phyloP scores from a whole-genome alignment of 257 asterid genomes.

The Gynochthodes officinalis region DNA sequence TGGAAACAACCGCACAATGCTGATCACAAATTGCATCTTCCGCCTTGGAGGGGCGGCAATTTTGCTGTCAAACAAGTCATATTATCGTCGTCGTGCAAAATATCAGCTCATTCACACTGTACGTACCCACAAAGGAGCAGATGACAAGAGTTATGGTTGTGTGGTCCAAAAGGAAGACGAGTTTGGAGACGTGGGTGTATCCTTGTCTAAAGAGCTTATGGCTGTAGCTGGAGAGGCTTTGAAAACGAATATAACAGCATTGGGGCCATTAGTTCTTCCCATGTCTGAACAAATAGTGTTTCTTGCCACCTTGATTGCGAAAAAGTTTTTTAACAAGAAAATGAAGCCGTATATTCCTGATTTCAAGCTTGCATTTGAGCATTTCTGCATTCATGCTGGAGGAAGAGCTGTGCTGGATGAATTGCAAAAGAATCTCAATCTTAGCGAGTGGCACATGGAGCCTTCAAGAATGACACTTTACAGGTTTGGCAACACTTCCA shows the following conservation, averaged over 20 bases:
- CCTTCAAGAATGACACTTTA: slow-evolving; percentile 56
- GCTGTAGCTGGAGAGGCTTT: slow-evolving; percentile 36
- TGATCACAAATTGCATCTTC: slow-evolving; percentile 12
- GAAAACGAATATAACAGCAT: slow-evolving; percentile 31
- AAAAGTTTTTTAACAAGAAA: slow-evolving; percentile 28
- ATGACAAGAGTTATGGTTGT: slow-evolving; percentile 27
- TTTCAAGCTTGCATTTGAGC: slow-evolving; percentile 48
- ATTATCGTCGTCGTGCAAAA: slow-evolving; percentile 15
- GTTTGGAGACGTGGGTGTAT: neutral
- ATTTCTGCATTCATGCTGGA: slow-evolving; percentile 49
- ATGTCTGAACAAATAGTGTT: slow-evolving; percentile 32
- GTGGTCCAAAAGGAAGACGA: slow-evolving; percentile 31
- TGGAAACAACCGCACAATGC: slow-evolving; percentile 1
- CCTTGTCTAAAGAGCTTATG: slow-evolving; percentile 14
- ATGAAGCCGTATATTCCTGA: slow-evolving; percentile 43
- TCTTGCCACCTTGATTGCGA: slow-evolving; percentile 10
- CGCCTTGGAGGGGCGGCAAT: slow-evolving; percentile 16
- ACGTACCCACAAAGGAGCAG: slow-evolving; percentile 35
- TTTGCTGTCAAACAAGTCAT: slow-evolving; percentile 29
- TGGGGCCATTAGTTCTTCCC: slow-evolving; percentile 45
- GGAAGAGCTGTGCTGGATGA: slow-evolving; percentile 47
- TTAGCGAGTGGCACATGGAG: slow-evolving; percentile 44
- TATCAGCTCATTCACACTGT: slow-evolving; percentile 30
- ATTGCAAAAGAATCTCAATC: slow-evolving; percentile 36
- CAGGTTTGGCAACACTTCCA: slow-evolving; percentile 49